phyloP scores from a whole-genome alignment of 441 rosid species.

The Capsella rubella region DNA sequence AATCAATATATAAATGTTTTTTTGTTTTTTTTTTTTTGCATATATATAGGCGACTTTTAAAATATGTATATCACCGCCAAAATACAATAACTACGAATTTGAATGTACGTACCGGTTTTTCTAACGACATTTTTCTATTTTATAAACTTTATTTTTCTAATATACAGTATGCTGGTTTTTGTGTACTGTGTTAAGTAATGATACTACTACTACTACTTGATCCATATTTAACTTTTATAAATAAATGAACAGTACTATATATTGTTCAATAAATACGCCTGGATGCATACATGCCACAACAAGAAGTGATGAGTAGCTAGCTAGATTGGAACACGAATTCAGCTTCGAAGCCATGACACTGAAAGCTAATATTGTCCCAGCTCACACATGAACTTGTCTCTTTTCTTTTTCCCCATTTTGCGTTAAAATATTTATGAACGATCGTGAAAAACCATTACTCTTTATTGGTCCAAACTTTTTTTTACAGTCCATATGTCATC shows the following conservation, averaged over 20 bases:
- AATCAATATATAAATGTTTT: not conserved
- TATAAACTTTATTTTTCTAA: not conserved
- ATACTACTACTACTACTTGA: too few relatives aligned
- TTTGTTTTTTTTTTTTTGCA: not conserved
- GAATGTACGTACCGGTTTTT: slow-evolving; percentile 3
- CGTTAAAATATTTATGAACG: not conserved
- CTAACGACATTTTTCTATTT: not conserved
- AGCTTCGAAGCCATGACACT: slow-evolving; percentile 38
- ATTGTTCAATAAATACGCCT: slow-evolving; percentile 27
- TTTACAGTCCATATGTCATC: not conserved
- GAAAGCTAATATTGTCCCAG: slow-evolving; percentile 31
- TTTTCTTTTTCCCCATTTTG: slow-evolving; percentile 8
- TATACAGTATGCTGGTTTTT: not conserved
- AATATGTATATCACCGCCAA: slow-evolving; percentile 38
- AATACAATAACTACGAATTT: not conserved
- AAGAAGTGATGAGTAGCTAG: not conserved
- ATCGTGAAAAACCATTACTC: slow-evolving; percentile 1
- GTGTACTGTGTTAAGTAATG: not conserved
- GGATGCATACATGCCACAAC: not conserved
- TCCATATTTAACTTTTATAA: not conserved
- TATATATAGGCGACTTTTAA: not conserved
- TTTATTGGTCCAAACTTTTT: not conserved
- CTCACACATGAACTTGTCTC: slow-evolving; percentile 47
- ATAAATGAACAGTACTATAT: not conserved
- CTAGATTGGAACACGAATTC: slow-evolving; percentile 37